These are phyloP conservation scores for Candida berthetii DNA, from an alignment of 805 yeast species.

Conservation along the genomic window DNA sequence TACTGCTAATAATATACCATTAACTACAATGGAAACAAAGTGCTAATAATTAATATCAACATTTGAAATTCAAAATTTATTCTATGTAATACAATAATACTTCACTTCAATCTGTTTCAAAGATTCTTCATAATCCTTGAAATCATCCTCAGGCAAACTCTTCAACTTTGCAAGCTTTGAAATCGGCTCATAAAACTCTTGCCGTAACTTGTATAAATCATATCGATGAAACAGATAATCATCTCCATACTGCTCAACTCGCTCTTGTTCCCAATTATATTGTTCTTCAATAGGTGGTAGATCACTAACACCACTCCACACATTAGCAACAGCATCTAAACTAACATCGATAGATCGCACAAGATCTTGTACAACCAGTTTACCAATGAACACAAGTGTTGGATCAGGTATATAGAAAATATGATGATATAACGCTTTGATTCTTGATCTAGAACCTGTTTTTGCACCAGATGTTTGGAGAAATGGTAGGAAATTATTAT, in stretches of 20 bases:
- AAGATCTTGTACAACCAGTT: constrained; percentile 31
- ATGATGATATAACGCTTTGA: constrained; percentile 38
- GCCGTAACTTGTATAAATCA: constrained; percentile 9
- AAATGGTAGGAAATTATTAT: constrained; percentile 25
- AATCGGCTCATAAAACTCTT: neutral
- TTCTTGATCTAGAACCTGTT: constrained; percentile 26
- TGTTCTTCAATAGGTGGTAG: constrained; percentile 38
- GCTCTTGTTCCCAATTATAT: constrained; percentile 24
- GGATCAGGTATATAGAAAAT: constrained; percentile 40
- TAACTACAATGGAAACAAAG: too few relatives aligned
- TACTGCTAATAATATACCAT: too few relatives aligned
- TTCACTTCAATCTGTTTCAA: neutral
- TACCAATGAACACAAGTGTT: constrained; percentile 37
- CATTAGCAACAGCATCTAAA: constrained; percentile 54
- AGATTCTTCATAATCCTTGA: too few relatives aligned
- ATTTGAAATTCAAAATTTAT: too few relatives aligned
- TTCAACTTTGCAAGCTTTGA: neutral
- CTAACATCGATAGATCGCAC: constrained; percentile 45
- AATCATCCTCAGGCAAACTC: neutral
- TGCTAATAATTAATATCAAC: too few relatives aligned
- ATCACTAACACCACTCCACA: constrained; percentile 36
- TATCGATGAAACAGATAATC: constrained; percentile 29
- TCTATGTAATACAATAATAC: too few relatives aligned
- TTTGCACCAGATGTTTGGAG: constrained; percentile 12
- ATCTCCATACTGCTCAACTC: constrained; percentile 15